Conservation (phyloP, 176 grass and related monocot genomes). For the Poa pratensis region DNA sequence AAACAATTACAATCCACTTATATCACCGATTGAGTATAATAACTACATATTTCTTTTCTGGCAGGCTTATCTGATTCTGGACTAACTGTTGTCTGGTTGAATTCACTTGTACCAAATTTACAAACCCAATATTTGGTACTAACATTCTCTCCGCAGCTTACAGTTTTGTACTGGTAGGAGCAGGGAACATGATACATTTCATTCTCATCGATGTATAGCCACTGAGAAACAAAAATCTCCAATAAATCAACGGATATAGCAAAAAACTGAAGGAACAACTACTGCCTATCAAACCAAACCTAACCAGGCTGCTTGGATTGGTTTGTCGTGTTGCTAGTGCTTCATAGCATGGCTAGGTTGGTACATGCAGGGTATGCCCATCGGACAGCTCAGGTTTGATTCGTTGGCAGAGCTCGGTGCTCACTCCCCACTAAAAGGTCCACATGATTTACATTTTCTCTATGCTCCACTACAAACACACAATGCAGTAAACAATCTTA, state of each 20-base stretch:
- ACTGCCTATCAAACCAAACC: conserved; percentile 12
- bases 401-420: neutral
- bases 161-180: conserved; percentile 4
- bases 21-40: neutral
- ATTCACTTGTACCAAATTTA: neutral
- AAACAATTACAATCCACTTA: neutral
- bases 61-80: neutral
- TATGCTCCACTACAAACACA: conserved; percentile 16
- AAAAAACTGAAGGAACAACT: neutral
- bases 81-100: neutral
- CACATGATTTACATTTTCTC: neutral
- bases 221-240: neutral
- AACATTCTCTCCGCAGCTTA: neutral
- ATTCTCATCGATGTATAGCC: neutral
- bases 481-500: conserved; percentile 15
- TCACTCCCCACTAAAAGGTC: conserved; percentile 11
- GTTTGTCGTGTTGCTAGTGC: neutral
- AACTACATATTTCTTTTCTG: neutral
- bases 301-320: neutral
- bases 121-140: neutral
- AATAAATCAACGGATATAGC: neutral
- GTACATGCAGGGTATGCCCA: neutral
- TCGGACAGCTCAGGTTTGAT: neutral
- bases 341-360: neutral
- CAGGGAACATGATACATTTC: neutral